These are phyloP conservation scores for Myxozyma geophila DNA, from an alignment of 805 yeast genomes.

Conservation along the genomic window DNA sequence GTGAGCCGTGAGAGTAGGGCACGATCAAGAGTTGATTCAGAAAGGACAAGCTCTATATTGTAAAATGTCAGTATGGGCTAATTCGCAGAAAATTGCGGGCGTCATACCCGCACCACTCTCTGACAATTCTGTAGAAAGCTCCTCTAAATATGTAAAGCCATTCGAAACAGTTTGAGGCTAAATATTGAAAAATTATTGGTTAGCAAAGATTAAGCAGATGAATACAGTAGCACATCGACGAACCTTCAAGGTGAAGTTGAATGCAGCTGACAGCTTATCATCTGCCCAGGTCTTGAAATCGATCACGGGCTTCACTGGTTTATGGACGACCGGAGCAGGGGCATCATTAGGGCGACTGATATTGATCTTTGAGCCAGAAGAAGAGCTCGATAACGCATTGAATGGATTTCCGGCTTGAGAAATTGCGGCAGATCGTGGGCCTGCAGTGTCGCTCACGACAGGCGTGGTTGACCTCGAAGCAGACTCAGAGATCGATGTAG, in stretches of 20 bases:
- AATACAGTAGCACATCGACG: neutral
- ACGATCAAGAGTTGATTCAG: conserved; percentile 48
- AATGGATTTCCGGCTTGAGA: conserved; percentile 19
- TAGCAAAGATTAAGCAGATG: neutral
- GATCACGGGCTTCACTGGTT: conserved; percentile 9
- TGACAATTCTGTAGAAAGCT: conserved; percentile 19
- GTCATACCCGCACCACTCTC: conserved; percentile 17
- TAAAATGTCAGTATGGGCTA: neutral
- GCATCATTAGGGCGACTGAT: conserved; percentile 10
- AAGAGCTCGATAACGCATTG: conserved; percentile 12
- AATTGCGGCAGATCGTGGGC: conserved; percentile 9
- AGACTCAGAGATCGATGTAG: conserved; percentile 11
- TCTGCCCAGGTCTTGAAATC: conserved; percentile 32
- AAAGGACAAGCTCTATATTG: conserved; percentile 8
- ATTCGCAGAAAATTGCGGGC: neutral
- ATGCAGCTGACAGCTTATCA: conserved; percentile 10
- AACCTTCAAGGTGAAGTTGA: conserved; percentile 22
- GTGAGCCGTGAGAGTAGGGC: conserved; percentile 58
- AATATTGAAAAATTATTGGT: neutral
- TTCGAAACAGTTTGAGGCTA: neutral
- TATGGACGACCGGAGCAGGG: conserved; percentile 4
- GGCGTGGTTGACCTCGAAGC: conserved; percentile 5
- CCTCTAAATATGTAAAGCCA: conserved; percentile 17
- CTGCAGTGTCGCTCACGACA: neutral
- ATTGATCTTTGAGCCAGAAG: conserved; percentile 17